Evolutionary conservation across 805 yeast genomes (phyloP).

Genomic region (Starmerella scarabaei): DNA sequence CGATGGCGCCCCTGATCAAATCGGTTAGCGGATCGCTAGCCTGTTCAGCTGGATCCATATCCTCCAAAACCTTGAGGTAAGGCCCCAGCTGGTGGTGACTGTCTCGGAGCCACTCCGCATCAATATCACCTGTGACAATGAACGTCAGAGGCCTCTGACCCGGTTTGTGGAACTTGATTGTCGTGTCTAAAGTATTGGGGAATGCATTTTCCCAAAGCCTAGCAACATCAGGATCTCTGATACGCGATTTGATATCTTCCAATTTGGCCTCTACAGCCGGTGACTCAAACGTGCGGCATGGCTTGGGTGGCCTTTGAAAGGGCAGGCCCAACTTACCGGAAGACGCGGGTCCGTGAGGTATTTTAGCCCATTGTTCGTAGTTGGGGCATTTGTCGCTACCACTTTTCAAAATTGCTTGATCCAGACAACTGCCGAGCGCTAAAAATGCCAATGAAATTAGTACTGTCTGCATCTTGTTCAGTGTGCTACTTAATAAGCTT

Average conservation of each 20-base stretch:
- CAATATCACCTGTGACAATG: slow-evolving; percentile 83
- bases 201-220: slow-evolving; percentile 67
- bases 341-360: slow-evolving; percentile 44
- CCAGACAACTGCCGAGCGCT: neutral
- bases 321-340: slow-evolving; percentile 47
- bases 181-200: slow-evolving; percentile 82
- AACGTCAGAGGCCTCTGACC: slow-evolving; percentile 43
- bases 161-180: slow-evolving; percentile 54
- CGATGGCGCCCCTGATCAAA: slow-evolving; percentile 64
- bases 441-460: neutral
- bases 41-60: slow-evolving; percentile 31
- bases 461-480: too few relatives aligned
- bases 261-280: slow-evolving; percentile 49
- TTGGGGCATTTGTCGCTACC: slow-evolving; percentile 37
- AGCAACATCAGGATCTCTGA: slow-evolving; percentile 54
- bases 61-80: slow-evolving; percentile 46
- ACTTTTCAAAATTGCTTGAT: neutral
- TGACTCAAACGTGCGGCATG: slow-evolving; percentile 64
- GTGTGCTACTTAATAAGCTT: too few relatives aligned
- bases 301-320: slow-evolving; percentile 57
- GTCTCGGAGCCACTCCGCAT: slow-evolving; percentile 88
- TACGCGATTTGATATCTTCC: slow-evolving; percentile 35
- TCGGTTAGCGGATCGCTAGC: slow-evolving; percentile 29
- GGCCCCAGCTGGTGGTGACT: slow-evolving; percentile 72
- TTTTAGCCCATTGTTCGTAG: slow-evolving; percentile 47